These are phyloP conservation scores for Peronospora tabacina DNA, from an alignment of 352 stramenopile genomes.

Conservation along the genomic window DNA sequence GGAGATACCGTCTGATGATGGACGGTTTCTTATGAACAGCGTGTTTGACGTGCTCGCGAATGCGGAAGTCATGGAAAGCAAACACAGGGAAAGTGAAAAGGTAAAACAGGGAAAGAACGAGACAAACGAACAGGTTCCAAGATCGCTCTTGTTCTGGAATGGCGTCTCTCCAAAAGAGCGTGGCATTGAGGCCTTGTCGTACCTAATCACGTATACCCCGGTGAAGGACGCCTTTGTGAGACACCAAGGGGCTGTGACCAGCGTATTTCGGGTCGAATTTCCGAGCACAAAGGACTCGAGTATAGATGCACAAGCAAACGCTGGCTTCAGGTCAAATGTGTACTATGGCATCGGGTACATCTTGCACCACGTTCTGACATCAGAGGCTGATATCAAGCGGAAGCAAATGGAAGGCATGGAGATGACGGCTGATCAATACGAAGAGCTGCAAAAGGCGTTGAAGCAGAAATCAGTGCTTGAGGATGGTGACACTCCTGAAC, in stretches of 20 bases:
- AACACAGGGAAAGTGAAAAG: conserved; percentile 19
- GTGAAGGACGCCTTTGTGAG: conserved; percentile 77
- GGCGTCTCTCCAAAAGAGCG: conserved; percentile 73
- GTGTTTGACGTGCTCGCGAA: conserved; percentile 71
- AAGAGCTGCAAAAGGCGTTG: conserved; percentile 92
- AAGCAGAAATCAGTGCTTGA: conserved; percentile 92
- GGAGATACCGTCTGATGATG: conserved; percentile 49
- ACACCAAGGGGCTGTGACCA: conserved; percentile 45
- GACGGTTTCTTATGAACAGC: conserved; percentile 56
- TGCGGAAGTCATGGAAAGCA: conserved; percentile 47
- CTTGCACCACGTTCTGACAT: conserved; percentile 90
- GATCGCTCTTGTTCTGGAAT: conserved; percentile 52
- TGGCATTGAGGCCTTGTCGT: conserved; percentile 75
- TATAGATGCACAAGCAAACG: conserved; percentile 17
- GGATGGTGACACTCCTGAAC: conserved; percentile 80
- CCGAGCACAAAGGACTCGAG: conserved; percentile 27
- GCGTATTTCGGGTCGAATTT: conserved; percentile 68
- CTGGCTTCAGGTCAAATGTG: conserved; percentile 72
- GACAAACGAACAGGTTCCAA: conserved; percentile 8
- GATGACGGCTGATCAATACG: conserved; percentile 95
- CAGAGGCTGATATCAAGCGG: conserved; percentile 89
- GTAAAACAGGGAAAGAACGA: conserved; percentile 21
- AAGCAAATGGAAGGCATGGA: conserved; percentile 96
- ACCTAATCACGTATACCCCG: conserved; percentile 73
- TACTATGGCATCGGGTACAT: conserved; percentile 93